Evolutionary conservation across 306 rosid species (phyloP), one percentile per base, ranked within the genome.

Genomic region (Malus domestica): DNA sequence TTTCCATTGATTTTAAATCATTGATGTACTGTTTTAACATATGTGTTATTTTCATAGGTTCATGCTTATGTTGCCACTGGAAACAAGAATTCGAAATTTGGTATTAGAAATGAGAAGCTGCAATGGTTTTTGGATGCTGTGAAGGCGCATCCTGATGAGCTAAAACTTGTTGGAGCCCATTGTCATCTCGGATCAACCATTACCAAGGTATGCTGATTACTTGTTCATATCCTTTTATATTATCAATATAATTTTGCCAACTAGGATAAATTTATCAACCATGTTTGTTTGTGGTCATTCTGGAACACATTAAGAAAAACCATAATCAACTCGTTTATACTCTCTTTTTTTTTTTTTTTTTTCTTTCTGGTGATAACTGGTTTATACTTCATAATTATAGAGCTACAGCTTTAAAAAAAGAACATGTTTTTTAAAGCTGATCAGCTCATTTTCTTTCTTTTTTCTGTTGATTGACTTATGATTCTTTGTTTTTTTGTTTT

Each of bases 151-250:
- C 87, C 96, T 22, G 78, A 83, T 72, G 97, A 95, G 83, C 79
- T 95, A 58, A 95, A 92, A 83, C 98, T 95, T 72, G 98, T 90
- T 16, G 98, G 98, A 29, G 97, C 93, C 45, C 98, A 95, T 80
- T 95, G 97, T 80, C 98, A 92, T 89, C 98, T 92, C 67, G 97
- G 97, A 55, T 95, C 98, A 78, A 95, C 98, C 79, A 92, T 92
- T 77, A 90, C 97, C 74, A 92, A 92, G 98, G 98, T 92, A 76
- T 33, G 78, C 80, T 52, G 69, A 23, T 40, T 20, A 49, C 14
- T 18, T 25, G 9, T 67, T 70, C n/a, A 23, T 49, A 14, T 76
- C 63, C 42, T 40, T 45, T 55, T 61, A 30, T 73, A 12, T 20
- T n/a, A 40, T 58, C 66, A 58, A 20, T 61, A 11, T 6, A 13